Conservation (phyloP, 139 green algal species). For the Astrephomene gubernaculifera region DNA sequence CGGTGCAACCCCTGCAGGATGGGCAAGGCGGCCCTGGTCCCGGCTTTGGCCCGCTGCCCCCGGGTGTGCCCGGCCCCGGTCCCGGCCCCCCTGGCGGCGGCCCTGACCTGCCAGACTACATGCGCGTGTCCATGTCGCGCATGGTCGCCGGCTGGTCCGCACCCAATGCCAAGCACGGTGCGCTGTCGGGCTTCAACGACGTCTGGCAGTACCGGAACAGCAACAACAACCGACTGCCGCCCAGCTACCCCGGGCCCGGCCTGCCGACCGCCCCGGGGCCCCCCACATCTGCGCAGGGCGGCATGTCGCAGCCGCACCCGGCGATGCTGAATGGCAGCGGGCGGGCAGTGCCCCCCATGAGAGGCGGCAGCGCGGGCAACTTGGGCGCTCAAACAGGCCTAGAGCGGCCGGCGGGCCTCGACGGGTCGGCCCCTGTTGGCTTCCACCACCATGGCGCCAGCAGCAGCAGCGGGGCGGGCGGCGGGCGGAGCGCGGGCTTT, state of each 20-base stretch:
- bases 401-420: too few species aligned
- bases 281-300: background rate
- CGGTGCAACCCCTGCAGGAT: background rate
- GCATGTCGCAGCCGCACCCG: background rate
- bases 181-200: constrained; percentile 41
- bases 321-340: background rate
- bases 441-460: too few species aligned
- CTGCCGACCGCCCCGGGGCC: background rate
- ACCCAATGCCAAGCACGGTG: constrained; percentile 24
- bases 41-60: background rate
- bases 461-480: background rate
- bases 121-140: constrained; percentile 29
- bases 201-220: constrained; percentile 16
- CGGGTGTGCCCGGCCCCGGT: background rate
- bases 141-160: constrained; percentile 41
- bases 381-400: too few species aligned
- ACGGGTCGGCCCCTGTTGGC: too few species aligned
- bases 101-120: constrained; percentile 40
- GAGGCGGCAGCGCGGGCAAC: background rate
- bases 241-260: background rate
- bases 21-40: background rate
- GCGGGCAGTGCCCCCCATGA: background rate
- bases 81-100: background rate
- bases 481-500: background rate
- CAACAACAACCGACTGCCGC: constrained; percentile 12